Percentiles rank a stretch among this genome's conserved stretches.
Evolutionary conservation across 1,139 yeast species (phyloP).

Genomic region (Debaryomycetaceae sp.): DNA sequence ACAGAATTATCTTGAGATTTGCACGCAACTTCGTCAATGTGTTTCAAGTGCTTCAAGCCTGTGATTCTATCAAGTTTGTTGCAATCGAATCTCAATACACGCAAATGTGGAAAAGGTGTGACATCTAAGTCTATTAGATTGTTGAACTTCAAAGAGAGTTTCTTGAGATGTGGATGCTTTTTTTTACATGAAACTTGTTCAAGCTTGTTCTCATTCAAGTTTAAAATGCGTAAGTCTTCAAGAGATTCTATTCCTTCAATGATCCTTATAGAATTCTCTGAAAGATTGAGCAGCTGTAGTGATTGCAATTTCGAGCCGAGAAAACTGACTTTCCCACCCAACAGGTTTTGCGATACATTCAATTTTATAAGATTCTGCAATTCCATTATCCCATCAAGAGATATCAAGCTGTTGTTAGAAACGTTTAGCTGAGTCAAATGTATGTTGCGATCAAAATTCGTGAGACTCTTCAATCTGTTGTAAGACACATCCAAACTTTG

Average conservation of each 20-base stretch:
- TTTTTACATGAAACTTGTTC: slow-evolving; percentile 17
- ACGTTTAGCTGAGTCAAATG: slow-evolving; percentile 36
- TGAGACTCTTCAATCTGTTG: slow-evolving; percentile 35
- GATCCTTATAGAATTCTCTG: slow-evolving; percentile 36
- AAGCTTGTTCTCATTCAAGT: slow-evolving; percentile 43
- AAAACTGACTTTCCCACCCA: slow-evolving; percentile 40
- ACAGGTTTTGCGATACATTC: slow-evolving; percentile 40
- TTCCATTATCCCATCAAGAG: slow-evolving; percentile 35
- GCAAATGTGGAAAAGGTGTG: slow-evolving; percentile 30
- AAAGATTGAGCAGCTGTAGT: slow-evolving; percentile 43
- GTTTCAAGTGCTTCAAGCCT: slow-evolving; percentile 28
- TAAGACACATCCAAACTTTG: slow-evolving; percentile 40
- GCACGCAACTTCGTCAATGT: slow-evolving; percentile 42
- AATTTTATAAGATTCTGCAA: slow-evolving; percentile 39
- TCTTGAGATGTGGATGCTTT: slow-evolving; percentile 34
- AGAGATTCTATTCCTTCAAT: slow-evolving; percentile 35
- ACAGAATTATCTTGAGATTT: slow-evolving; percentile 27
- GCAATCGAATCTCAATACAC: slow-evolving; percentile 48
- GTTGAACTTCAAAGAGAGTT: slow-evolving; percentile 43
- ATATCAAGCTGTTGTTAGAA: slow-evolving; percentile 28
- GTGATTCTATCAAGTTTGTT: slow-evolving; percentile 25
- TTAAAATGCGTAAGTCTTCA: slow-evolving; percentile 35
- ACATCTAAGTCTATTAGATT: slow-evolving; percentile 29
- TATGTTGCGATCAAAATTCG: slow-evolving; percentile 28
- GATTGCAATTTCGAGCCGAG: slow-evolving; percentile 28